Percentiles rank a stretch among this genome's conserved stretches.
Conservation (phyloP, 108 stramenopile species). For the Fragilaria crotonensis region DNA sequence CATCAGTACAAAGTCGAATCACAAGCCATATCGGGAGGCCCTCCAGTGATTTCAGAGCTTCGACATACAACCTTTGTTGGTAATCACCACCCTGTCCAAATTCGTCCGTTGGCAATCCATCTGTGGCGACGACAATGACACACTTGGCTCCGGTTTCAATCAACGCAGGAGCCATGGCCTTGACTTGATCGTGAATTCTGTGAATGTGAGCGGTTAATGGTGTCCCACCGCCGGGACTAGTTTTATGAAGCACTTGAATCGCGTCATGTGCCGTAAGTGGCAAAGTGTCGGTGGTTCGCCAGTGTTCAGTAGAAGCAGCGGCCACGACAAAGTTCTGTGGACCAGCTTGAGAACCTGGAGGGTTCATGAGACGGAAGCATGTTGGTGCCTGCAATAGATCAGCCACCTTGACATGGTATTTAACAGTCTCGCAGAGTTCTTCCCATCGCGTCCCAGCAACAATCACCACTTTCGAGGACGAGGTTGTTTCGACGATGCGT, state of each 20-base stretch:
- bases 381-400: constrained; percentile 44
- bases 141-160: constrained; percentile 27
- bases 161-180: constrained; percentile 21
- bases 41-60: constrained; percentile 40
- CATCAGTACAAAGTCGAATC: constrained; percentile 77
- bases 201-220: constrained; percentile 49
- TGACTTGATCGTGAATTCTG: constrained; percentile 31
- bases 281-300: no score
- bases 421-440: constrained; percentile 52
- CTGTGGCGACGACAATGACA: constrained; percentile 46
- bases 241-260: constrained; percentile 19
- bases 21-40: constrained; percentile 70
- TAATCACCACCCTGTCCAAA: constrained; percentile 22
- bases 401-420: constrained; percentile 56
- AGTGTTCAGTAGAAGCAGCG: constrained; percentile 22
- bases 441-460: constrained; percentile 47
- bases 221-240: constrained; percentile 48
- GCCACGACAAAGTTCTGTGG: constrained; percentile 48
- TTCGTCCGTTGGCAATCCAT: constrained; percentile 44
- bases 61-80: constrained; percentile 20
- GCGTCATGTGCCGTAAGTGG: constrained; percentile 23
- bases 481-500: constrained; percentile 15
- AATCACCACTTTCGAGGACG: constrained; percentile 7
- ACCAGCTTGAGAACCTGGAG: constrained; percentile 23
- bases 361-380: constrained; percentile 52